Evolutionary conservation across 2,329 filamentous ascomycete genomes (phyloP).

Genomic region (Alternaria gaisen): DNA sequence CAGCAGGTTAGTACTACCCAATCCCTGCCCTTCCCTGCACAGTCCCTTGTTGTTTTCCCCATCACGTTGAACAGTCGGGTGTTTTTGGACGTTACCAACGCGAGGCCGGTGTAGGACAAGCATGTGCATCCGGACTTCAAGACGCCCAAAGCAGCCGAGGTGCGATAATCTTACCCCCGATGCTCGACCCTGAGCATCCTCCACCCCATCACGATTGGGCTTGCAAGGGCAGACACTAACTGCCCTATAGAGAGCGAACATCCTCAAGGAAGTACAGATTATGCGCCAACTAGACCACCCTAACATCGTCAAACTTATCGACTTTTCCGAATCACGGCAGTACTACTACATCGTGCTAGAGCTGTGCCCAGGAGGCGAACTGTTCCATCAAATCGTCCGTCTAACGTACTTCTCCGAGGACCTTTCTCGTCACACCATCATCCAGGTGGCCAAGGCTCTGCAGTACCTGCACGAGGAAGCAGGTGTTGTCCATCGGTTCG

Average conservation of each 20-base stretch:
- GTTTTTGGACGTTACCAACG: constrained; percentile 60
- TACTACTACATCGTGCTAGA: constrained; percentile 99
- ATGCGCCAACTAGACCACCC: constrained; percentile 97
- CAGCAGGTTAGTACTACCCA: constrained; percentile 81
- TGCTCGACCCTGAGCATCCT: constrained; percentile 45
- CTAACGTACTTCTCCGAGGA: constrained; percentile 99
- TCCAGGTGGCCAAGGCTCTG: constrained; percentile 92
- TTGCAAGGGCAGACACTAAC: constrained; percentile 53
- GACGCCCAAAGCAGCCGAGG: constrained; percentile 93
- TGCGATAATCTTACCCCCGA: constrained; percentile 63
- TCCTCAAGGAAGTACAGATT: constrained; percentile 97
- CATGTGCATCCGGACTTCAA: constrained; percentile 97
- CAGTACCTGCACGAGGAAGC: constrained; percentile 94
- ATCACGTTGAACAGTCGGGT: constrained; percentile 30
- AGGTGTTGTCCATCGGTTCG: constrained; percentile 95
- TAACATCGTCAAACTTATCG: constrained; percentile 92
- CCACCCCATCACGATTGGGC: constrained; percentile 25
- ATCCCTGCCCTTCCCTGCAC: constrained; percentile 41
- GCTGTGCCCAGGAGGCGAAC: constrained; percentile 90
- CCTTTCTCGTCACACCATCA: constrained; percentile 90
- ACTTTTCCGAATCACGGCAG: constrained; percentile 91
- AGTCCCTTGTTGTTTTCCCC: constrained; percentile 44
- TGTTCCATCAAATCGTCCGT: constrained; percentile 98
- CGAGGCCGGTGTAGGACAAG: constrained; percentile 72
- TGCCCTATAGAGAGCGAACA: constrained; percentile 82